Conservation (phyloP, 139 green algal genomes). For the Nannochloris sp. region DNA sequence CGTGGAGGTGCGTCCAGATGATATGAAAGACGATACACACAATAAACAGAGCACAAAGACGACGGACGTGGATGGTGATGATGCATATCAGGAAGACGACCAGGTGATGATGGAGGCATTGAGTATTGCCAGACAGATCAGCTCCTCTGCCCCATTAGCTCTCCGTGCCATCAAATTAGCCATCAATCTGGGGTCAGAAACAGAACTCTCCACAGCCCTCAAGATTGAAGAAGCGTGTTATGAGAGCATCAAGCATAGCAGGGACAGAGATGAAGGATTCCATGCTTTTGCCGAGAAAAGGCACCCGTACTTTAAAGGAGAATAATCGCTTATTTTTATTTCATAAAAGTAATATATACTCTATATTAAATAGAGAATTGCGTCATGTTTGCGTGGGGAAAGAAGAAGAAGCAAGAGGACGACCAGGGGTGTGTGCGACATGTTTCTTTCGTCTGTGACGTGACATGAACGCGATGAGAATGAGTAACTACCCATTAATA, state of each 20-base stretch:
- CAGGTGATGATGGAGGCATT: slow-evolving; percentile 33
- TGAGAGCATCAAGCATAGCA: slow-evolving; percentile 52
- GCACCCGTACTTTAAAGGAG: slow-evolving; percentile 57
- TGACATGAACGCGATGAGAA: no score
- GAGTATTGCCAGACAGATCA: slow-evolving; percentile 31
- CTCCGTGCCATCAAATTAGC: slow-evolving; percentile 69
- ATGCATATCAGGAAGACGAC: slow-evolving; percentile 17
- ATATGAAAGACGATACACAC: no score
- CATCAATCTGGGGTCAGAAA: slow-evolving; percentile 49
- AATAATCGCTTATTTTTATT: slow-evolving; percentile 23
- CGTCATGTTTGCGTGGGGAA: no score
- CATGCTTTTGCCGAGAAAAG: slow-evolving; percentile 78
- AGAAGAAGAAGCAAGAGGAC: no score
- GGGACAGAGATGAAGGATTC: slow-evolving; percentile 70
- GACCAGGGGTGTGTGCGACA: no score
- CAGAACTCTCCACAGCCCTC: slow-evolving; percentile 51
- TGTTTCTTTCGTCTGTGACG: no score
- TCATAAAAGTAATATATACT: no score
- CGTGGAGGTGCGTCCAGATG: slow-evolving; percentile 7
- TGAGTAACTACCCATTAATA: no score
- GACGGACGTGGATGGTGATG: no score
- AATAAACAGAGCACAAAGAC: no score
- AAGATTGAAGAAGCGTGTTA: slow-evolving; percentile 65
- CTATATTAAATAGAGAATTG: no score
- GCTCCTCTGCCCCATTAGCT: slow-evolving; percentile 48